Percentiles rank a stretch among this genome's conserved stretches.
phyloP scores from a whole-genome alignment of 192 early-diverging fungal species.

The Helicostylum pulchrum region DNA sequence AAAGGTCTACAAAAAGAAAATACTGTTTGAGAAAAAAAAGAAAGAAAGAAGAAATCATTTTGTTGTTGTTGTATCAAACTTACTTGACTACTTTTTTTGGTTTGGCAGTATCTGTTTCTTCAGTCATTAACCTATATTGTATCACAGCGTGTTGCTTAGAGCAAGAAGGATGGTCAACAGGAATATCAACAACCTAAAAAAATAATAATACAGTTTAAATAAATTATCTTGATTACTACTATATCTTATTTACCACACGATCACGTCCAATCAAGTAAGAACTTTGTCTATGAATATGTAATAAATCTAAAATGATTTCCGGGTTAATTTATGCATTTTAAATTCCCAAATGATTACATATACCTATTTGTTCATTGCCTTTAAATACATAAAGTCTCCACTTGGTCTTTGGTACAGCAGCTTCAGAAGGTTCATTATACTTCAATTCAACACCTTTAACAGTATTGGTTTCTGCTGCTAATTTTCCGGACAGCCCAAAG shows the following conservation, averaged over 20 bases:
- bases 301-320: slow-evolving; percentile 63
- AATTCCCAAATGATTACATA: not conserved
- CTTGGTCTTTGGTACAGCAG: slow-evolving; percentile 65
- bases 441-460: slow-evolving; percentile 86
- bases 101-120: slow-evolving; percentile 48
- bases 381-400: slow-evolving; percentile 96
- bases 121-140: slow-evolving; percentile 73
- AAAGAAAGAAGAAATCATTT: slow-evolving; percentile 1
- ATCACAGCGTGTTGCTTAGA: slow-evolving; percentile 93
- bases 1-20: slow-evolving; percentile 66
- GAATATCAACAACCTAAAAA: slow-evolving; percentile 77
- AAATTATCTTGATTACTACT: not conserved
- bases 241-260: slow-evolving; percentile 52
- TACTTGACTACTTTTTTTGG: slow-evolving; percentile 54
- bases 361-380: slow-evolving; percentile 80
- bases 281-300: slow-evolving; percentile 82
- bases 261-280: slow-evolving; percentile 88
- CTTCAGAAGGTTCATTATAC: slow-evolving; percentile 90
- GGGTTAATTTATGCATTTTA: not conserved
- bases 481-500: slow-evolving; percentile 80
- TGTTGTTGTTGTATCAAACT: not conserved
- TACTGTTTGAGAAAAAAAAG: not conserved
- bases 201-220: not conserved
- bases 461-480: slow-evolving; percentile 86
- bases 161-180: slow-evolving; percentile 92